A percentile compares a stretch with the other conserved stretches of the same genome.
Evolutionary conservation across 352 stramenopile genomes (phyloP).

Genomic region (Thalassiosira exigua): DNA sequence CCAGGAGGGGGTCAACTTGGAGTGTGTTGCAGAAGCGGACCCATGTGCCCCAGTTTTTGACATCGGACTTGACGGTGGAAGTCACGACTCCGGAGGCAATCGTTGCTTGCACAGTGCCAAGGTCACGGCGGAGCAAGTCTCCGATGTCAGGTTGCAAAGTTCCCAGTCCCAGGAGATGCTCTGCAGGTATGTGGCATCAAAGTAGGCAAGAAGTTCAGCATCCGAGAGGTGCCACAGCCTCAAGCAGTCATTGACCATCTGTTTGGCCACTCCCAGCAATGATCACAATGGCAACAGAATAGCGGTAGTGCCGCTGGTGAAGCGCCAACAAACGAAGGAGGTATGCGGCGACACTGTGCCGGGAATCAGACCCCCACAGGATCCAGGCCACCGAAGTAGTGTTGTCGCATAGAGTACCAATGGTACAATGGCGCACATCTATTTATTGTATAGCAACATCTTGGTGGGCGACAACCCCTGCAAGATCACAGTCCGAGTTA

Average conservation of each 20-base stretch:
- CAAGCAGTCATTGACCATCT: conserved; percentile 36
- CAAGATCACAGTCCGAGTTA: conserved; percentile 58
- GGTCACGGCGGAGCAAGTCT: no score
- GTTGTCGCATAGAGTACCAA: conserved; percentile 32
- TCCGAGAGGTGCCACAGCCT: conserved; percentile 38
- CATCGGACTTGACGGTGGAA: no score
- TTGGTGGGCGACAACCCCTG: conserved; percentile 28
- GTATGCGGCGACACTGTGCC: conserved; percentile 10
- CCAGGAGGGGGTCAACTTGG: no score
- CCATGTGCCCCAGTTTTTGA: no score
- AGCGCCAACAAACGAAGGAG: conserved; percentile 25
- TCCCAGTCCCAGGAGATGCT: not conserved
- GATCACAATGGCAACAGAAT: conserved; percentile 12
- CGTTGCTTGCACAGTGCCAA: no score
- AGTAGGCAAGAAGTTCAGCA: conserved; percentile 29
- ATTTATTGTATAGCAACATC: conserved; percentile 17
- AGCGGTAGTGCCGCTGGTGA: conserved; percentile 40
- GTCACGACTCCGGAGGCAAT: no score
- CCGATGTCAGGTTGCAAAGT: no score
- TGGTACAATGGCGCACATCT: conserved; percentile 29
- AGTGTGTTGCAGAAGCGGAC: no score
- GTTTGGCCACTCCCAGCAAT: conserved; percentile 46
- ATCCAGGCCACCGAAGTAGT: conserved; percentile 32
- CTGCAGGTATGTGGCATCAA: conserved; percentile 47
- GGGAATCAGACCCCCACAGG: conserved; percentile 24